Evolutionary conservation across 495 filamentous ascomycete genomes (phyloP).

Genomic region (Penicillium pancosmium): DNA sequence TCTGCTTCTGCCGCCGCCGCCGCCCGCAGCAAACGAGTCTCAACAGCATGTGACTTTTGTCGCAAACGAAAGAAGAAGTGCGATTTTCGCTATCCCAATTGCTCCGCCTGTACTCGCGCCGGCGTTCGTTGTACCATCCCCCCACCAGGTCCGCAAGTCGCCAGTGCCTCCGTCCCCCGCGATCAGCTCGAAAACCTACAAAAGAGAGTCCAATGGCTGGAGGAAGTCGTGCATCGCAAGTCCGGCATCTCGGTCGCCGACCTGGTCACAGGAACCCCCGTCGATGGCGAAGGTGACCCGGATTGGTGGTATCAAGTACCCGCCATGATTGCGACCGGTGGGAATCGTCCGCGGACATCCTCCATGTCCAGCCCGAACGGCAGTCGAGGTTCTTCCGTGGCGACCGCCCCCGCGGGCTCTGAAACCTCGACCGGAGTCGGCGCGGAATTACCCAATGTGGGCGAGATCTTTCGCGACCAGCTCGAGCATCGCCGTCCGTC

Average conservation of each 20-base stretch:
- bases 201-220: conserved; percentile 54
- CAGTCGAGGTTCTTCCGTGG: conserved; percentile 27
- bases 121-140: conserved; percentile 54
- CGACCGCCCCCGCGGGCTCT: conserved; percentile 23
- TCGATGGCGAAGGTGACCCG: conserved; percentile 42
- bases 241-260: conserved; percentile 43
- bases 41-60: conserved; percentile 56
- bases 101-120: conserved; percentile 53
- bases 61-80: conserved; percentile 58
- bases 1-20: background rate
- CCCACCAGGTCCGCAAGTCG: conserved; percentile 45
- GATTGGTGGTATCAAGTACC: conserved; percentile 51
- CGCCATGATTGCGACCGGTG: conserved; percentile 41
- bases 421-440: conserved; percentile 30
- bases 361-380: conserved; percentile 28
- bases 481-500: conserved; percentile 46
- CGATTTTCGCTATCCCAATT: conserved; percentile 57
- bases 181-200: conserved; percentile 55
- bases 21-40: conserved; percentile 45
- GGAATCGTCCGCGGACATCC: conserved; percentile 18
- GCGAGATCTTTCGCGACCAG: conserved; percentile 50
- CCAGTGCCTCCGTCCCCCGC: conserved; percentile 45
- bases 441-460: conserved; percentile 45
- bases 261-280: conserved; percentile 34
- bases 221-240: conserved; percentile 44